Evolutionary conservation across 768 basidiomycete genomes (phyloP).

Genomic region (Leccinum variicolor): DNA sequence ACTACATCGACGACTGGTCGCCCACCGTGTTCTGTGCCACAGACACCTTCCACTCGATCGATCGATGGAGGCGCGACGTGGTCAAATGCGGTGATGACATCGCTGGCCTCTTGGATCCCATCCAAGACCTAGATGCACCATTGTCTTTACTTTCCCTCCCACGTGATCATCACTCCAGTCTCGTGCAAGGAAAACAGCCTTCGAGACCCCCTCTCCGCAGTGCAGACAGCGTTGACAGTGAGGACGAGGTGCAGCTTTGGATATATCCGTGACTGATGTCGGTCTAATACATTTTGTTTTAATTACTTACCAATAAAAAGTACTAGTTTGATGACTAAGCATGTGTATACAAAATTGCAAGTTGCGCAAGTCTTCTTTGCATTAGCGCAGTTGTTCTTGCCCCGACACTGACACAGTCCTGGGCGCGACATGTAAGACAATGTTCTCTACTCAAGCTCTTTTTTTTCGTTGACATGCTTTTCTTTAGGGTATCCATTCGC

Average conservation of each 20-base stretch:
- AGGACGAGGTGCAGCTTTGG: slow-evolving; percentile 14
- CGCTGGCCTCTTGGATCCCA: slow-evolving; percentile 14
- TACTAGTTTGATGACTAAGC: slow-evolving; percentile 19
- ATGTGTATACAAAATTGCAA: neutral
- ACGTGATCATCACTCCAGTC: neutral
- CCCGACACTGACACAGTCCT: neutral
- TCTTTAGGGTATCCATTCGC: slow-evolving; percentile 40
- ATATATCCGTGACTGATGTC: slow-evolving; percentile 9
- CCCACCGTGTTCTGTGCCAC: slow-evolving; percentile 17
- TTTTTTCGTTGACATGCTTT: neutral
- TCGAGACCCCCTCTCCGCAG: neutral
- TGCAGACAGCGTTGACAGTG: neutral
- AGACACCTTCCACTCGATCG: slow-evolving; percentile 22
- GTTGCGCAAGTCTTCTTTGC: neutral
- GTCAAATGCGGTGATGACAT: slow-evolving; percentile 1
- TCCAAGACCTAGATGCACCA: slow-evolving; percentile 11
- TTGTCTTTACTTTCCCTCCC: slow-evolving; percentile 13
- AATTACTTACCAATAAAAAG: no score
- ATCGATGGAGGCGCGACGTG: slow-evolving; percentile 22
- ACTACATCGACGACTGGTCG: slow-evolving; percentile 23
- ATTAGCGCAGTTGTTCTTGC: no score
- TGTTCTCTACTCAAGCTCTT: neutral
- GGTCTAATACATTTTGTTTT: neutral
- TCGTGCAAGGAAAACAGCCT: neutral
- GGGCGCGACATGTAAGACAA: slow-evolving; percentile 19